Percentiles rank a stretch among this genome's conserved stretches.
These are phyloP conservation scores for Mycena latifolia DNA, from an alignment of 768 basidiomycete genomes.

Conservation along the genomic window DNA sequence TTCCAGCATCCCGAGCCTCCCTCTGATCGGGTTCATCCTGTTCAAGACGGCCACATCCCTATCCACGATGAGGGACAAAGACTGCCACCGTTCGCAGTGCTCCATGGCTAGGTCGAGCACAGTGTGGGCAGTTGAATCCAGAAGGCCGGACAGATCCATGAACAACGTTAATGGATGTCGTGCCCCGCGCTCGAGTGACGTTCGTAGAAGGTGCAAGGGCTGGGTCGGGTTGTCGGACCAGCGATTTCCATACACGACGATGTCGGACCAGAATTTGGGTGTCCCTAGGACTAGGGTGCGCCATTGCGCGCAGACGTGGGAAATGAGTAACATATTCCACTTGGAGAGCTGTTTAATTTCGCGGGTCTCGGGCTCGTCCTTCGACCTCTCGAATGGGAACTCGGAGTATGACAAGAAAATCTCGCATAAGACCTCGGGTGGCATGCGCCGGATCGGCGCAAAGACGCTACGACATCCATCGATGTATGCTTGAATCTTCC, in stretches of 20 bases:
- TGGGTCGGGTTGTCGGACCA: background rate
- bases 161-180: background rate
- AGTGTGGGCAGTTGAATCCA: background rate
- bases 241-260: background rate
- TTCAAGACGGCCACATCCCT: background rate
- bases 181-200: background rate
- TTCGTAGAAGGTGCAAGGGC: no score
- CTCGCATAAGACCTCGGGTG: conserved; percentile 5
- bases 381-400: no score
- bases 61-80: background rate
- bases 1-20: background rate
- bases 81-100: background rate
- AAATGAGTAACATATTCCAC: background rate
- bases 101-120: background rate
- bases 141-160: background rate
- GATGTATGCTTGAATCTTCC: background rate
- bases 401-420: background rate
- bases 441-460: background rate
- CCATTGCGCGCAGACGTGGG: no score
- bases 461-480: background rate
- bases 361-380: no score
- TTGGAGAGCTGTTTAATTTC: background rate
- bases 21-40: background rate
- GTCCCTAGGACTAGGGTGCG: conserved; percentile 6
- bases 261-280: background rate